Conservation (phyloP, 1,139 yeast genomes). For the Scheffersomyces lignicola region DNA sequence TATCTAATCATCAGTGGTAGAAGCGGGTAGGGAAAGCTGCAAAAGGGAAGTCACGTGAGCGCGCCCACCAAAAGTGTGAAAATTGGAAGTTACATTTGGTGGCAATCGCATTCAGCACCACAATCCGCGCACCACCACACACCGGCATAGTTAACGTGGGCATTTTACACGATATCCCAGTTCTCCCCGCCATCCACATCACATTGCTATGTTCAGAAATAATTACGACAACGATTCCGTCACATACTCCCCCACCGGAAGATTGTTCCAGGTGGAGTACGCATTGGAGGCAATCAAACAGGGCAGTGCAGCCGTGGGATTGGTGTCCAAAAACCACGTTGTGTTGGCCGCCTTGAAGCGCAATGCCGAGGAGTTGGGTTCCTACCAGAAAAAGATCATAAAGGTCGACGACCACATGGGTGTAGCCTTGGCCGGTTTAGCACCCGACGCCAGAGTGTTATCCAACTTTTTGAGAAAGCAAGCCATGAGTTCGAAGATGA, state of each 20-base stretch:
- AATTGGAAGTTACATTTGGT: no score
- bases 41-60: no score
- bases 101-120: no score
- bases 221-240: conserved; percentile 98
- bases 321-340: conserved; percentile 81
- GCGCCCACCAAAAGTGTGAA: no score
- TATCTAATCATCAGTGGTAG: no score
- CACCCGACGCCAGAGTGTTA: conserved; percentile 95
- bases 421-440: conserved; percentile 92
- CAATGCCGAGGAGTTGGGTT: conserved; percentile 95
- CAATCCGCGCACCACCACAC: no score
- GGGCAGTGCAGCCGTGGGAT: conserved; percentile 96
- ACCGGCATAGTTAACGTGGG: no score
- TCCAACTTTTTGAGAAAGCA: conserved; percentile 88
- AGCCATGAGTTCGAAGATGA: conserved; percentile 84
- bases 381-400: conserved; percentile 91
- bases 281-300: conserved; percentile 97
- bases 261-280: conserved; percentile 92
- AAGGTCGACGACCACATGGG: conserved; percentile 94
- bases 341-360: conserved; percentile 93
- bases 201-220: conserved; percentile 95
- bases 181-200: no score
- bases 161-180: no score
- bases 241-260: conserved; percentile 96
- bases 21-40: no score